Evolutionary conservation across 116 monocot genomes (phyloP).

Genomic region (Cymodocea nodosa): DNA sequence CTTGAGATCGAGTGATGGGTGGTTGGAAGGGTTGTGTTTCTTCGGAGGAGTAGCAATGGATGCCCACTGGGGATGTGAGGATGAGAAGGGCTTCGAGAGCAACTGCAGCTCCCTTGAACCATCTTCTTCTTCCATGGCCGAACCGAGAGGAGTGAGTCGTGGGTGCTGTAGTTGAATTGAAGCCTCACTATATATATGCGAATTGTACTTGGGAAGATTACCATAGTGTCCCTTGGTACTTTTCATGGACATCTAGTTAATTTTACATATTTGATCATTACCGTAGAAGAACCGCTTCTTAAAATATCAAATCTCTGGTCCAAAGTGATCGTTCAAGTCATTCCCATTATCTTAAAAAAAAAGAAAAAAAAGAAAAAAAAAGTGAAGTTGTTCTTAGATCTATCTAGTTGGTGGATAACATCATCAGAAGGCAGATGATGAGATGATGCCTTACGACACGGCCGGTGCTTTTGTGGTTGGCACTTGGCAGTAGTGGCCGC

Average conservation of each 20-base stretch:
- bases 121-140: constrained; percentile 29
- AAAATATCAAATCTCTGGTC: too few relatives aligned
- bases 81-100: constrained; percentile 5
- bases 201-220: not conserved
- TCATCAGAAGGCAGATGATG: not conserved
- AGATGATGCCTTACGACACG: not conserved
- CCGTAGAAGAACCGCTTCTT: too few relatives aligned
- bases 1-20: constrained; percentile 30
- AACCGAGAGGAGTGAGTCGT: not conserved
- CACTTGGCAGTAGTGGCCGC: not conserved
- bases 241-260: not conserved
- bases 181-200: not conserved
- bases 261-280: not conserved
- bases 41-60: not conserved
- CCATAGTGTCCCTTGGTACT: not conserved
- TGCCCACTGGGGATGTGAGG: not conserved
- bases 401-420: not conserved
- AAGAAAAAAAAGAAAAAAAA: too few relatives aligned
- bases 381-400: not conserved
- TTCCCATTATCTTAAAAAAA: too few relatives aligned
- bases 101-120: constrained; percentile 29
- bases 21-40: not conserved
- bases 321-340: too few relatives aligned
- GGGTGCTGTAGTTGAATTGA: not conserved
- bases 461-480: not conserved